Evolutionary conservation across 1,284 basidiomycete species (phyloP), one percentile per base, ranked within the genome.

Genomic region (Malassezia arunalokei): DNA sequence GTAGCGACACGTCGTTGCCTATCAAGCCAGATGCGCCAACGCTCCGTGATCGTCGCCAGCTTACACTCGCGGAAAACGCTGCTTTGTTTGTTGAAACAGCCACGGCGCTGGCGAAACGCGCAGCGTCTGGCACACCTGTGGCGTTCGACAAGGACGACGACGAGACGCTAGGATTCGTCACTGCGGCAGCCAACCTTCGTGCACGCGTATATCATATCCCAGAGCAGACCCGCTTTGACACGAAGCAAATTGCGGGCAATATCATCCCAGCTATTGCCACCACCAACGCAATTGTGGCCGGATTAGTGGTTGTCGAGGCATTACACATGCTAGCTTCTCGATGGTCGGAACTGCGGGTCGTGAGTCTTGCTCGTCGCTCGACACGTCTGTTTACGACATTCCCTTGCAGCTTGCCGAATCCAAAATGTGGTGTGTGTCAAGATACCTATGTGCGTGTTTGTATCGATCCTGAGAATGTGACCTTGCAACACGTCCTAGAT

Each of bases 221-320:
- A 24, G 79, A 81, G 8, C 90, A 92, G 76, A 95, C 89, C 3
- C 81, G 89, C 8, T 99, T 94, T 83, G 85, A 96, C 72, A 83
- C 96, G 49, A 98, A 98, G 90, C 90, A 96, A 76, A 96, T 96
- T 87, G 94, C 94, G 0, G 92, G 94, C 9, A 99, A 98, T 76
- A 98, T 98, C 72, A 73, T 74, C 45, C 94, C 94, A 0, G 94
- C 94, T 1, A 96, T 98, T 63, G 94, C 94, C 2, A 96, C 94
- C 0, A 99, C 94, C 7, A 99, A 99, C 73, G 94, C 94, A 11
- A 87, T 98, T 74, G 83, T 96, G 59, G 86, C 94, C 0, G 94
- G 91, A 0, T 77, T 94, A 32, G 87, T 95, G 62, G 89, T 95
- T 14, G 79, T 96, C 43, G 91, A 95, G 75, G 86, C 90, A 0